These are phyloP conservation scores for Lasiosphaeria hispida DNA, from an alignment of 495 filamentous ascomycete genomes.

Conservation along the genomic window DNA sequence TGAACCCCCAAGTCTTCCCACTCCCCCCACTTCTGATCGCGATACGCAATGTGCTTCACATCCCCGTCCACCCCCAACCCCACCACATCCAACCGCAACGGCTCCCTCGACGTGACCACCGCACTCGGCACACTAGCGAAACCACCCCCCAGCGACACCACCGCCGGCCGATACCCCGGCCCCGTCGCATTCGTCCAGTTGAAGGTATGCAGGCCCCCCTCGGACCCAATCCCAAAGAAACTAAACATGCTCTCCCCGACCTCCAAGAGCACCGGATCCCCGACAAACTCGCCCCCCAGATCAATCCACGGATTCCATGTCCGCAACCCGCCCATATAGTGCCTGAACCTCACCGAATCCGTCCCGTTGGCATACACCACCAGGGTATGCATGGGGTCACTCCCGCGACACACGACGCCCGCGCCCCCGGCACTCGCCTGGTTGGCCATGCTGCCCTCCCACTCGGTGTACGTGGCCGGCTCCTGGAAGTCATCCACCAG, in stretches of 20 bases:
- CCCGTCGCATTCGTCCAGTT: background rate
- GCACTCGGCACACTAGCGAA: conserved; percentile 1
- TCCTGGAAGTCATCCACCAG: background rate
- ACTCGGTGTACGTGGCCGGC: background rate
- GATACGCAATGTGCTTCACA: background rate
- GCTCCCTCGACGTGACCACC: background rate
- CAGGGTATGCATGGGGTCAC: background rate
- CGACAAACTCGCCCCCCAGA: background rate
- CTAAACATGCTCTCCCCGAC: background rate
- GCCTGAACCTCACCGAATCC: background rate
- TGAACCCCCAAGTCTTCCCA: too few relatives aligned
- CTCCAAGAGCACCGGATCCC: background rate
- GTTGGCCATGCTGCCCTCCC: background rate
- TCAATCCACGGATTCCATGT: background rate
- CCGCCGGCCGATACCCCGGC: background rate
- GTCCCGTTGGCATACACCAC: background rate
- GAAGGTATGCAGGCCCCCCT: background rate
- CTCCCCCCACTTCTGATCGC: background rate
- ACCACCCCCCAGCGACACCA: background rate
- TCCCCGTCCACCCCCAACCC: background rate
- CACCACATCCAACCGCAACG: background rate
- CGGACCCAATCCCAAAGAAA: background rate
- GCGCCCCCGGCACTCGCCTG: background rate
- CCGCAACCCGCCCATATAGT: background rate
- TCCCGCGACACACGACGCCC: background rate